Evolutionary conservation across 352 stramenopile species (phyloP), one percentile per base, ranked within the genome.

Genomic region (Phytophthora palmivora): DNA sequence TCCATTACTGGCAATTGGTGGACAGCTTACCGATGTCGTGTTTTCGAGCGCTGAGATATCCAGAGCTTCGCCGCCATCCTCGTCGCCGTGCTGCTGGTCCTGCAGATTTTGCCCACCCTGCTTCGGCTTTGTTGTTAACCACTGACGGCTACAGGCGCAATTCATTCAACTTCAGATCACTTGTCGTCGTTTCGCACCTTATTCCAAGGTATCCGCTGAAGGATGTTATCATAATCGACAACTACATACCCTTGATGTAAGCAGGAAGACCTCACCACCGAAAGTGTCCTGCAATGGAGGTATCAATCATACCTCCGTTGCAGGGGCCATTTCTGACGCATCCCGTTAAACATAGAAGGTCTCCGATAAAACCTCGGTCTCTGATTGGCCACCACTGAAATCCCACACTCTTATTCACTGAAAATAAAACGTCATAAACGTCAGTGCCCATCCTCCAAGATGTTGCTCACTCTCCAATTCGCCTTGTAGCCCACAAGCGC

Each of bases 381-480:
- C 1, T 12, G 44, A 63, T 63, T 57, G 56, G 45, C n/a, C 9
- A 9, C 6, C 6, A 19, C 2, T 5, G 18, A 15, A 34, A 39
- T 24, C 22, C 15, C 11, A 21, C 36, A 2, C 34, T 45, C 39
- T 60, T 52, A 66, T 66, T 66, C 26, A 48, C 48, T 60, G 58
- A 66, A 66, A 66, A 54, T 47, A 34, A 18, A 16, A 48, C 37
- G 50, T 39, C 52, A 53, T 28, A n/a, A n/a, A n/a, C n/a, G n/a
- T 8, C 21, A 47, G 37, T 58, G 53, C 53, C 28, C 53, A 62
- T 55, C 53, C 30, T 55, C 53, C 30, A 34, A 34, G 7, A 15
- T 18, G n/a, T 7, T 49, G 58, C 41, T 56, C 44, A 68, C 43
- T 67, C 34, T 34, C 18, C 34, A 67, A 67, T 43, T 61, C 16